Evolutionary conservation across 441 rosid species (phyloP), one percentile per base, ranked within the genome.

Genomic region (Isatis lusitanica): DNA sequence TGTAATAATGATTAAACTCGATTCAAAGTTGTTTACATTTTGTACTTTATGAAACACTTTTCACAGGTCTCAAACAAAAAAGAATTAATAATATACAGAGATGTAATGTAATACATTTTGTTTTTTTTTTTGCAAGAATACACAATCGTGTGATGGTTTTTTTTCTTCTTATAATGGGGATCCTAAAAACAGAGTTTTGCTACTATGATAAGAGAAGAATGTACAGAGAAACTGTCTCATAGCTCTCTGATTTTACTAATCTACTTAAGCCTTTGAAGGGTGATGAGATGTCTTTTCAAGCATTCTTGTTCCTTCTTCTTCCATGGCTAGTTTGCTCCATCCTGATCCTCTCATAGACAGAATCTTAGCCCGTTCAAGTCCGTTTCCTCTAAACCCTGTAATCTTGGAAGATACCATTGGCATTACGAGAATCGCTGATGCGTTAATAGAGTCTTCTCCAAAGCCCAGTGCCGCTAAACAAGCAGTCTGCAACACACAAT

Each of bases 401-500:
- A 88, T 87, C 87, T 86, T 94, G 9, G 99, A 92, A 30, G 98
- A 94, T 55, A 92, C 88, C 98, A 94, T 94, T 15, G 98, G 98
- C 97, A 94, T 94, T 60, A 94, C 99, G 1, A 94, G 86, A 60
- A 90, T 74, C 10, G 99, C 98, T 2, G 99, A 94, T 67, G 99
- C 98, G 17, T 87, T 92, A 62, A 94, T 92, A 0, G 99, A 85
- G 71, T 92, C 99, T 70, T 92, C 99, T 1, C 92, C 91, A n/a
- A 92, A 83, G 63, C 98, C 94, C 33, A 92, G 83, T 4, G 93
- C 84, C 7, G 88, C 67, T 9, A 87, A 81, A 65, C 87, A 90
- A 63, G 91, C 92, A 80, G 77, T 78, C 99, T 94, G 88, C 88
- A 79, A 65, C 48, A 57, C 40, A 74, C 12, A 6, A 10, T 30